These are phyloP conservation scores for Colletotrichum cuscutae DNA, from an alignment of 2,329 filamentous ascomycete genomes.

Conservation along the genomic window DNA sequence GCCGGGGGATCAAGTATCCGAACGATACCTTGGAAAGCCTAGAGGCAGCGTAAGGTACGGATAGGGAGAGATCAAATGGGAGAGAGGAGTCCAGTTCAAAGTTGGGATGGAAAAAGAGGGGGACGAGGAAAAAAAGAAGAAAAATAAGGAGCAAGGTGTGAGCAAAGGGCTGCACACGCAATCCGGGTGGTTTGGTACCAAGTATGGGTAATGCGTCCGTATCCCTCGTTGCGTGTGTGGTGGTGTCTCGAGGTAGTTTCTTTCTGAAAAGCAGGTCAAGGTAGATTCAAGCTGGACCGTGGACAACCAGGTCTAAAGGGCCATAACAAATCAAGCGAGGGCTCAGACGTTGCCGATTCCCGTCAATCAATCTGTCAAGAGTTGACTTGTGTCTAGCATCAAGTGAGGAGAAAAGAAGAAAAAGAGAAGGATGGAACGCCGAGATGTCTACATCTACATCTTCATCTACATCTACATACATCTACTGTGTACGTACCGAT, in stretches of 20 bases:
- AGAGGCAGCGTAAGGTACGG: slow-evolving; percentile 13
- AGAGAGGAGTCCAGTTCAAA: background rate
- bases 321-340: background rate
- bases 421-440: background rate
- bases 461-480: background rate
- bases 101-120: slow-evolving; percentile 19
- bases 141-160: background rate
- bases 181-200: slow-evolving; percentile 1
- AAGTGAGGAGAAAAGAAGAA: background rate
- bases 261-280: background rate
- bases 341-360: background rate
- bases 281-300: background rate
- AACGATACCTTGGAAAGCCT: background rate
- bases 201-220: background rate
- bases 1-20: slow-evolving; percentile 7
- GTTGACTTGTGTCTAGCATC: background rate
- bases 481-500: background rate
- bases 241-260: background rate
- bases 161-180: slow-evolving; percentile 5
- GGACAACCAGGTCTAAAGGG: background rate
- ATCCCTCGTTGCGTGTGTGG: background rate
- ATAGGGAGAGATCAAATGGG: background rate
- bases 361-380: background rate
- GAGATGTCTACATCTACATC: background rate
- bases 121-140: background rate